Evolutionary conservation across 192 early-diverging fungal species (phyloP), one percentile per base, ranked within the genome.

Genomic region (Allomyces macrogynus): DNA sequence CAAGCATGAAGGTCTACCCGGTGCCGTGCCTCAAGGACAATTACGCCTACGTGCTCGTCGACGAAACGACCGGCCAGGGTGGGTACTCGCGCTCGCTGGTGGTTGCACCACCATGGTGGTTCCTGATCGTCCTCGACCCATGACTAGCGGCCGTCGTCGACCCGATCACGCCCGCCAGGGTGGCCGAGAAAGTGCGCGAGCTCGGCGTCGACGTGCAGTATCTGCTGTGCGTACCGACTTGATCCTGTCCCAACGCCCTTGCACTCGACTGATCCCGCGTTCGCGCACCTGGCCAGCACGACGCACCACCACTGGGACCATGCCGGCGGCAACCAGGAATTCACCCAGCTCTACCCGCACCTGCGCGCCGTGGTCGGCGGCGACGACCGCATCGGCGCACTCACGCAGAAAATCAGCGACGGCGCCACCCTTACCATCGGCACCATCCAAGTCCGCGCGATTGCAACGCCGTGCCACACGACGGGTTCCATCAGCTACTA

Each of bases 291-390:
- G 16, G 0, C 9, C 49, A 57, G 88, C 64, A 83, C 82, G 26
- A 92, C 90, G 22, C 93, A 97, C 75, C 91, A 97, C 73, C 92
- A 95, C 70, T 72, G 71, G 69, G 94, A 97, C 73, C 94, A 97
- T 68, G 71, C 89, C 24, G 87, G 83, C 49, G 90, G 91, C 32
- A 93, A 92, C 70, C 70, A 67, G 42, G 74, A 18, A 18, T 63
- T 63, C 42, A 5, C 32, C 26, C 9, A 4, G 16, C 23, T 63
- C 27, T 63, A 7, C 20, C 42, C 42, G 18, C 20, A 40, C 43
- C 81, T 86, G 0, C 67, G 94, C 10, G 73, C 72, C 0, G 85
- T 94, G 16, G 93, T 84, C 73, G 95, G 91, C 24, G 87, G 84
- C 40, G 95, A 97, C 73, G 81, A 80, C 49, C 84, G 92, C 10